Evolutionary conservation across 768 basidiomycete genomes (phyloP), one percentile per base, ranked within the genome.

Genomic region (Tulasnella sp.): DNA sequence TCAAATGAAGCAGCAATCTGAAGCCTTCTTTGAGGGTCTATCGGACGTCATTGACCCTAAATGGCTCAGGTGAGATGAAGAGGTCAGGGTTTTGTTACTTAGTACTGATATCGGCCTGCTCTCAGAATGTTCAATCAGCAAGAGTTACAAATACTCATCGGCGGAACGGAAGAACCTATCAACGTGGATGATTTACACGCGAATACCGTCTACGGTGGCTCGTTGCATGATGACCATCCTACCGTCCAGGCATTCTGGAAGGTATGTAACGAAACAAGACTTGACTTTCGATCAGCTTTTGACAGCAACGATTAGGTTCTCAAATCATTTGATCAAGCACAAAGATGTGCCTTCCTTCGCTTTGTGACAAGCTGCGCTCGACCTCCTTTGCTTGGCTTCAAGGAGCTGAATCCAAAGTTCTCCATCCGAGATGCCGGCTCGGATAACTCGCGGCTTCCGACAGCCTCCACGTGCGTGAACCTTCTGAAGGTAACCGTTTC

Each of bases 101-200:
- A 8, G 12, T 17, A 9, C 64, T 65, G 9, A 65, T 39, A 34
- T 3, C 14, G 11, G 12, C 12, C 41, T 64, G 75, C 76, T 76
- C 78, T 76, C 74, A 92, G 94, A 62, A 95, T 98, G 92, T 99
- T 98, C 81, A 96, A 98, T 79, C 95, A 96, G 75, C 91, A 93
- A 78, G 97, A 98, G 79, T 83, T 98, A 3, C 94, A 95, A 78
- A 90, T 96, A 64, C 83, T 98, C 1, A 84, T 99, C 6, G 95
- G 95, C 0, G 94, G 93, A 7, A 90, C 91, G 37, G 90, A 95
- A 73, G 83, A 91, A 0, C 90, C 90, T 0, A 89, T 96, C 63
- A 91, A 95, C 77, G 75, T 98, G 8, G 87, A 90, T 17, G 95
- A 99, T 79, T 80, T 98, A 72, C 83, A 88, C 72, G 77, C 78